Base-by-base conservation (phyloP, 352 stramenopile genomes). In the Thraustochytrium striatum region DNA sequence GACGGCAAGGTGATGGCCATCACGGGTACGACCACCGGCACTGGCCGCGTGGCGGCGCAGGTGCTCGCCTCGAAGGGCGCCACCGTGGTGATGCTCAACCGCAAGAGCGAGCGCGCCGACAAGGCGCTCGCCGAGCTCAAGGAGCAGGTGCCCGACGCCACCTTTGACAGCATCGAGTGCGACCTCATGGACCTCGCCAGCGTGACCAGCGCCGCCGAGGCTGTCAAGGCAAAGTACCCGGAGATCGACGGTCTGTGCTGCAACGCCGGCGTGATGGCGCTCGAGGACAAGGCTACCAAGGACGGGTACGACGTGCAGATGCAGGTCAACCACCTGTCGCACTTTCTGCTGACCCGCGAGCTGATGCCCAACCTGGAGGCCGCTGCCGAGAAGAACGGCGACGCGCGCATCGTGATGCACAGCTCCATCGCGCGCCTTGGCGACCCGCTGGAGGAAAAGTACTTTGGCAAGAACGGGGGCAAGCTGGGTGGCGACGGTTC, bases 271-370 rank as follows among this genome's bases (percentile, higher is more conserved):
- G 84, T 89, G 30, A 88, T 88, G 83, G 83, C 83, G 5, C 38
- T 72, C 5, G 30, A 73, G 38, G 86, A 89, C 36, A 65, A 81
- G 19, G 80, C 78, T 0, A 89, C 84, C 1, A 59, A 57, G 11
- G 86, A 89, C 72, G 86, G 86, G 28, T 89, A 86, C 69, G 85
- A 89, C 50, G 57, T 85, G 13, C 84, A 88, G 58, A 89, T 87
- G 82, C 85, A 89, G 70, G 88, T 84, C 0, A 89, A 89, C 72
- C 38, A 85, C 72, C 47, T 89, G 2, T 86, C 82, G 58, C 85
- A 88, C 52, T 88, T 89, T 80, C 72, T 89, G n/a, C 72, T 89
- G 1, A 82, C 79, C 5, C 82, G 80, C 43, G 62, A 86, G 69
- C 50, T 89, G 2, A 85, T 83, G 36, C 84, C 85, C 0, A 69